Evolutionary conservation across 228 moss, liverwort and hornwort genomes (phyloP).

Genomic region (Sphagnum fallax): DNA sequence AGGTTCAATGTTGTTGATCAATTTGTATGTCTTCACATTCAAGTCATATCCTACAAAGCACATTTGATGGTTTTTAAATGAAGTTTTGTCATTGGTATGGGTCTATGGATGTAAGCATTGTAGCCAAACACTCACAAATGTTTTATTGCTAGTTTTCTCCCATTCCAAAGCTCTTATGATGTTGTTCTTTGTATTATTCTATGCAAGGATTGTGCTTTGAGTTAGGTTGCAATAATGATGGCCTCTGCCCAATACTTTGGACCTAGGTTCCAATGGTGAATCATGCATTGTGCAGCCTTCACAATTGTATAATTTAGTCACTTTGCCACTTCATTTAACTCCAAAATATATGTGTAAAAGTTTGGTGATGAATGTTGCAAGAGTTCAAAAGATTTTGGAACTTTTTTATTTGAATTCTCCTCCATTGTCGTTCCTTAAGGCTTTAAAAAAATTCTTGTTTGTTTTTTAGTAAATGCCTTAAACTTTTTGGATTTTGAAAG

Average conservation of each 20-base stretch:
- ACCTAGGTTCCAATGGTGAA: neutral
- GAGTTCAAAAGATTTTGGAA: neutral
- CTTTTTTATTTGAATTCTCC: neutral
- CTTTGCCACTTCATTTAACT: slow-evolving; percentile 8
- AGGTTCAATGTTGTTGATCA: neutral
- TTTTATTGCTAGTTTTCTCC: neutral
- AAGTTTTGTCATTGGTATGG: neutral
- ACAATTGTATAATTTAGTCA: neutral
- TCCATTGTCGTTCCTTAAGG: slow-evolving; percentile 2
- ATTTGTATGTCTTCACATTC: neutral
- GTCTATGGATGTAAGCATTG: neutral
- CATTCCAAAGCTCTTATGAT: neutral
- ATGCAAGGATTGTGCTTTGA: neutral
- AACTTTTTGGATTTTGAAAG: slow-evolving; percentile 3
- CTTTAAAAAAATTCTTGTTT: neutral
- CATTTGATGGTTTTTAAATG: neutral
- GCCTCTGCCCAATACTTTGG: slow-evolving; percentile 1
- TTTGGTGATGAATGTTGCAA: slow-evolving; percentile 1
- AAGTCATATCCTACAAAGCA: neutral
- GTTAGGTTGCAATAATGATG: neutral
- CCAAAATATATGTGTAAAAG: neutral
- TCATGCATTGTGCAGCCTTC: neutral
- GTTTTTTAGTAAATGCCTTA: slow-evolving; percentile 3
- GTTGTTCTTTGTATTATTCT: neutral
- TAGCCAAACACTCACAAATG: neutral